Evolutionary conservation across 306 rosid species (phyloP), one percentile per base, ranked within the genome.

Genomic region (Begonia masoniana): DNA sequence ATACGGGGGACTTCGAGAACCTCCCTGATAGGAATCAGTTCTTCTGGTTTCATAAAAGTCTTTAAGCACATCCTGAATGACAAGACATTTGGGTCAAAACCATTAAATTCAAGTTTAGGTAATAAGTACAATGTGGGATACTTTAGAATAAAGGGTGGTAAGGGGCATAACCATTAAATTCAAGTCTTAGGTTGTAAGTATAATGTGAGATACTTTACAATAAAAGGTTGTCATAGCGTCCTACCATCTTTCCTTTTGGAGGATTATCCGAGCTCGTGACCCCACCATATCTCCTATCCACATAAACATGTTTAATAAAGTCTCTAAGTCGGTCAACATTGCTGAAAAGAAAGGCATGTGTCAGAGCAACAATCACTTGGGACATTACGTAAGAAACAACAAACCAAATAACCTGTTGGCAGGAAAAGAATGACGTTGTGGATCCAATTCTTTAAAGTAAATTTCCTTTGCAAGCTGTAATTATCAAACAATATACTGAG

Each of bases 231-330:
- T 55, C 43, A 36, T 13, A 50, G 63, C 55, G 65, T 49, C 71
- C 69, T 64, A 89, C 83, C 62, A 41, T 60, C 67, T 75, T 85
- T 43, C 1, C 74, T 77, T 80, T 80, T 2, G 86, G 95, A 26
- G 91, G 85, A 73, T 73, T 85, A 74, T 85, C 97, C 57, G 13
- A 23, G 36, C 65, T 58, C 76, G 67, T 79, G 59, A 83, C 96
- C 41, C 92, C 88, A 2, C 75, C 76, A 61, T 74, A 91, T 77
- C 92, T 76, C 72, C 84, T 78, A 66, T 91, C 97, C 69, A 72
- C 92, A n/a, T 83, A 91, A 65, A 83, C 88, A 68, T 91, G 97
- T 79, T 83, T 91, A 61, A 91, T 83, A 63, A 91, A 91, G 68
- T 81, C 96, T 39, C 97, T 77, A 54, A 91, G 97, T 70, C 84